Base-by-base conservation (phyloP, 2,329 filamentous ascomycete genomes). In the Epichloe uncinata region DNA sequence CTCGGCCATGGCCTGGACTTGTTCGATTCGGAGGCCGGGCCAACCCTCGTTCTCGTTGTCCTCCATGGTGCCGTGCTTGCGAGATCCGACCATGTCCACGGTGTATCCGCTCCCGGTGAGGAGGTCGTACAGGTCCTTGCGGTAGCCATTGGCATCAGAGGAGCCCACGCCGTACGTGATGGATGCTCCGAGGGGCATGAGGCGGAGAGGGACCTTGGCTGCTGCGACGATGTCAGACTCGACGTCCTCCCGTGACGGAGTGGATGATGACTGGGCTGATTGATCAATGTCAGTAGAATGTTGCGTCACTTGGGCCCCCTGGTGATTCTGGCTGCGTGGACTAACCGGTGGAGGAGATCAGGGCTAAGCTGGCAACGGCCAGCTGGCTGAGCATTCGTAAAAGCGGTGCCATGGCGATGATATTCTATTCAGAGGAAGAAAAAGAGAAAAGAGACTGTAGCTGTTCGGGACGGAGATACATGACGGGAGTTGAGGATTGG, bases 11-110 rank as follows among this genome's bases (percentile, higher is more conserved):
- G 30, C 56, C 42, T 58, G 52, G 36, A 73, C 64, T 53, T 71
- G 53, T 30, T 64, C 65, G 58, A 75, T 66, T 44, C 66, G 65
- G 42, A 61, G 60, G 22, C 66, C 70, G 0, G 67, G 63, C 63
- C 70, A 71, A 35, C 70, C 71, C 54, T 75, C 72, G 53, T 70
- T 64, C 12, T 70, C 63, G 55, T 68, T 68, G 56, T 69, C 61
- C 20, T 18, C 36, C 69, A 73, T 72, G 50, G 54, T 59, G 38
- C 70, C 70, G 43, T 58, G 54, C 16, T 63, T 54, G 33, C 60
- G 61, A n/a, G 61, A 66, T 20, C 71, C 43, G 45, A 56, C 49
- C 53, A 58, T 50, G 50, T 54, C 34, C 36, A 66, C 61, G 20
- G 52, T 51, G 60, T 65, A 66, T 33, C 64, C 65, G 18, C 59